Evolutionary conservation across 306 rosid species (phyloP).

Genomic region (Psophocarpus tetragonolobus): DNA sequence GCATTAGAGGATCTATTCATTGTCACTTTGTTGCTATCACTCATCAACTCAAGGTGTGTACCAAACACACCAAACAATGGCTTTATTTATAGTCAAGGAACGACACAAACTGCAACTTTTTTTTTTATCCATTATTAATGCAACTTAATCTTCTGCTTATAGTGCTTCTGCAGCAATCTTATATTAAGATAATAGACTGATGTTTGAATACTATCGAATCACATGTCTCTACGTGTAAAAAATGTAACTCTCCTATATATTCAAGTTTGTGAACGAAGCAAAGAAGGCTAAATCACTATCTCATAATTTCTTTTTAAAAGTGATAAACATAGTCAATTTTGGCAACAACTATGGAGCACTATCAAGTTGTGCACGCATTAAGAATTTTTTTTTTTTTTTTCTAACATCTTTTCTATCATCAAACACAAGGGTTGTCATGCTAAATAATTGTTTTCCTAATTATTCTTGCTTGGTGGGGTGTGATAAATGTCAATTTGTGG

Average conservation of each 20-base stretch:
- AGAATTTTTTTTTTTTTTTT: background rate
- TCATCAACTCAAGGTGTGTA: background rate
- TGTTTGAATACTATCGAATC: background rate
- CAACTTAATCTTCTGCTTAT: background rate
- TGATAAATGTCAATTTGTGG: conserved; percentile 5
- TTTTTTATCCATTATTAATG: background rate
- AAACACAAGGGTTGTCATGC: background rate
- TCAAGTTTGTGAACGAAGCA: too few relatives aligned
- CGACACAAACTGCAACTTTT: background rate
- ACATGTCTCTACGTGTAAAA: background rate
- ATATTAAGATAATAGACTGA: background rate
- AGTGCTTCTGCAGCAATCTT: too few relatives aligned
- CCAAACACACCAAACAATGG: background rate
- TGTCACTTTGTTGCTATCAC: conserved; percentile 8
- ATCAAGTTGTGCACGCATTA: conserved; percentile 25
- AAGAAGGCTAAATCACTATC: background rate
- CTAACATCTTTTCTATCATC: background rate
- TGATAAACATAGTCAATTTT: background rate
- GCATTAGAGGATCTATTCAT: conserved; percentile 41
- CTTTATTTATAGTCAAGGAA: conserved; percentile 38
- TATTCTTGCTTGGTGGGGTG: background rate
- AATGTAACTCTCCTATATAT: conserved; percentile 17
- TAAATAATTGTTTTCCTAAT: background rate
- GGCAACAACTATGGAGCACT: conserved; percentile 9
- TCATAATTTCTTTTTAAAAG: background rate